Evolutionary conservation across 768 basidiomycete genomes (phyloP), one percentile per base, ranked within the genome.

Genomic region (Lactarius hengduanensis): DNA sequence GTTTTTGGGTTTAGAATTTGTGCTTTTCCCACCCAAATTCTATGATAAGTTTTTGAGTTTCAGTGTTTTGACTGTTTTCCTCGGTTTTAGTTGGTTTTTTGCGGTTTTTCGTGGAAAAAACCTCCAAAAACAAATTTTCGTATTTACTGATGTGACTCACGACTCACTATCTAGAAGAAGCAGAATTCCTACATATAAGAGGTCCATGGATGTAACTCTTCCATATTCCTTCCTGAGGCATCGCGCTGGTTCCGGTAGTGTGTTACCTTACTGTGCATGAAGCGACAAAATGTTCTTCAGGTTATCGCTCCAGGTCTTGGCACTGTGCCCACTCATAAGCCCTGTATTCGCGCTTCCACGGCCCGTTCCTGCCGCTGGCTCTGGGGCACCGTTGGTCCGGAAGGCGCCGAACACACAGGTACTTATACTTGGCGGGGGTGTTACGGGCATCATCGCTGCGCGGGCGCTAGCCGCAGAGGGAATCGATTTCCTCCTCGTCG

Each of bases 351-450:
- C 20, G 9, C 45, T 47, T 47, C 45, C n/a, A 15, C n/a, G 4
- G 10, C 45, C 45, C n/a, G 10, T 22, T 47, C n/a, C 45, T 11
- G 11, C 34, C 45, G 34, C 34, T 34, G 34, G 34, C 45, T 22
- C 45, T 10, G 10, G 10, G 4, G 7, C 45, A 10, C 45, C 45
- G 9, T n/a, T 45, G 3, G 5, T 9, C 20, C 45, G n/a, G 9
- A 8, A 47, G 10, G n/a, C 45, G n/a, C 47, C 22, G 26, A 63
- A 72, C 40, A 70, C 71, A 2, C 78, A 72, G 3, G 81, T 86
- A 4, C 78, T 87, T 22, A 83, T 88, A 65, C 78, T 88, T n/a
- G 87, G 87, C 6, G 86, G 84, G 32, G 87, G 87, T 5, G 81
- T 88, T 45, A 74, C 87, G 1, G 87, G 87, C 8, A 75, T 88